A percentile compares a stretch with the other conserved stretches of the same genome.
phyloP scores from a whole-genome alignment of 2,329 filamentous ascomycete species.

The Plenodomus biglobosus region DNA sequence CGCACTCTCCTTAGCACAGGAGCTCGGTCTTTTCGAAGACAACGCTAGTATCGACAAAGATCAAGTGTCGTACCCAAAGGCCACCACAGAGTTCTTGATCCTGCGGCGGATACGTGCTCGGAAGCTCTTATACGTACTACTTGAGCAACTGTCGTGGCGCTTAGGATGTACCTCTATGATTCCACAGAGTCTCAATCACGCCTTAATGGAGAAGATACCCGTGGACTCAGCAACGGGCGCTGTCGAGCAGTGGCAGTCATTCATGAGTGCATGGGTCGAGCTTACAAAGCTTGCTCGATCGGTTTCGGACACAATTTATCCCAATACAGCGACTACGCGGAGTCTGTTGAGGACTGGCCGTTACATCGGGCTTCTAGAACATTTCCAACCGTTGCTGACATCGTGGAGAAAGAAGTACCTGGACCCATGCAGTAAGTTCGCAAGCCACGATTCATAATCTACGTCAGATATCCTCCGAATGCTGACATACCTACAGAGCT shows the following conservation, averaged over 20 bases:
- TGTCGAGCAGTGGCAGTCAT: conserved; percentile 52
- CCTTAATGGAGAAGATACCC: conserved; percentile 45
- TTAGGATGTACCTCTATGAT: conserved; percentile 57
- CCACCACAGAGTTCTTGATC: conserved; percentile 30
- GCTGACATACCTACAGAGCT: conserved; percentile 29
- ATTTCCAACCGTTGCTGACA: conserved; percentile 47
- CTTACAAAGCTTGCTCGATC: conserved; percentile 52
- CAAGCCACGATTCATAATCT: neutral
- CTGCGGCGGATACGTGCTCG: conserved; percentile 39
- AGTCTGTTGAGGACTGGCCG: conserved; percentile 51
- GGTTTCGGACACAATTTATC: conserved; percentile 57
- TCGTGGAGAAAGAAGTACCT: conserved; percentile 47
- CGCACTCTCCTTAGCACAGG: conserved; percentile 56
- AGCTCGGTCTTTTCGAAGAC: conserved; percentile 55
- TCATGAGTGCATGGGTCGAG: conserved; percentile 56
- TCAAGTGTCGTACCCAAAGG: conserved; percentile 38
- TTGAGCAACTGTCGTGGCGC: conserved; percentile 55
- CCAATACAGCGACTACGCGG: conserved; percentile 46
- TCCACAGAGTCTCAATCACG: conserved; percentile 48
- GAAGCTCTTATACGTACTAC: conserved; percentile 49
- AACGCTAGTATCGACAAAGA: conserved; percentile 41
- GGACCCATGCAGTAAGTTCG: conserved; percentile 39
- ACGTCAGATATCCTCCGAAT: neutral
- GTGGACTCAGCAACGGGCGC: conserved; percentile 41
- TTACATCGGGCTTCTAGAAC: conserved; percentile 54